These are phyloP conservation scores for Podospora conica DNA, from an alignment of 495 filamentous ascomycete genomes.

Conservation along the genomic window DNA sequence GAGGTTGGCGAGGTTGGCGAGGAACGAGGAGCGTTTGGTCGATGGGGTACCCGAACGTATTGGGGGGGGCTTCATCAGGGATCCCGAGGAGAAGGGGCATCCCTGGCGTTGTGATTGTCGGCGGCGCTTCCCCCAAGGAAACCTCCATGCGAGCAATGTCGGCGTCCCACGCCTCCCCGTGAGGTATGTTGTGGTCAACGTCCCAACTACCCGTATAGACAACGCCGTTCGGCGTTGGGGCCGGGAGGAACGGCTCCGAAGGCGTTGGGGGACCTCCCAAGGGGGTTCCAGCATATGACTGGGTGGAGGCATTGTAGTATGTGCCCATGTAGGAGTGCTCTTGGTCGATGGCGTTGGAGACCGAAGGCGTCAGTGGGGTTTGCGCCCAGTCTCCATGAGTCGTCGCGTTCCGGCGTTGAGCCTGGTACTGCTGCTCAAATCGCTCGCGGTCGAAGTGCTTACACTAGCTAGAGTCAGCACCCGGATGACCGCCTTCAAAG, in stretches of 20 bases:
- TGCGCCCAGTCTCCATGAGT: not conserved
- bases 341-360: not conserved
- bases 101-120: not conserved
- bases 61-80: no score
- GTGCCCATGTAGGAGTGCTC: not conserved
- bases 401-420: not conserved
- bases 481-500: not conserved
- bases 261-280: no score
- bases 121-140: not conserved
- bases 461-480: slow-evolving; percentile 6
- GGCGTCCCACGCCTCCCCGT: not conserved
- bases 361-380: not conserved
- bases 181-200: not conserved
- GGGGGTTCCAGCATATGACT: not conserved
- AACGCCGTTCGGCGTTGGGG: not conserved
- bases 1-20: not conserved
- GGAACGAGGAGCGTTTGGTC: no score
- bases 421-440: slow-evolving; percentile 8
- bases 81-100: no score
- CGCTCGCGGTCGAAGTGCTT: slow-evolving; percentile 4
- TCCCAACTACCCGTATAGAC: not conserved
- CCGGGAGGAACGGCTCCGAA: no score
- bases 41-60: no score
- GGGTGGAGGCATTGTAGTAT: not conserved
- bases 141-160: not conserved